Conservation (phyloP, 2,329 filamentous ascomycete species). For the Aspergillus brasiliensis region DNA sequence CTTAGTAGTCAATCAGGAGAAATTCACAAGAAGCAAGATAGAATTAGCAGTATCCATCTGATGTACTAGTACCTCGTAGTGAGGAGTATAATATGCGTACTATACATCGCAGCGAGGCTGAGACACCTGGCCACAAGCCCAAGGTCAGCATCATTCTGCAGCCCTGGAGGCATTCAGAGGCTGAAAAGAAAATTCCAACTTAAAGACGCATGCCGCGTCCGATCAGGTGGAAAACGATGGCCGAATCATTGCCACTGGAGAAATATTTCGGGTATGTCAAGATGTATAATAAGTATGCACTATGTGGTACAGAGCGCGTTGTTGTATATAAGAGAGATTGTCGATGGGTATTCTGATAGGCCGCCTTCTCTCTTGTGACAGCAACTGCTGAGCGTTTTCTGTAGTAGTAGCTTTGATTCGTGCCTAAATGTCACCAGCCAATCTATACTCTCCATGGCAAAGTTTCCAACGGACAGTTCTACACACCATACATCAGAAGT, state of each 20-base stretch:
- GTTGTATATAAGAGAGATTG: too few relatives aligned
- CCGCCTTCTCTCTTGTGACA: background rate
- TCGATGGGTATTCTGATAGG: background rate
- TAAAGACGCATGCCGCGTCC: constrained; percentile 1
- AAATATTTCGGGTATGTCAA: background rate
- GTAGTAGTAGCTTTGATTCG: background rate
- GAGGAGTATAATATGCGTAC: background rate
- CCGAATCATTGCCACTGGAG: background rate
- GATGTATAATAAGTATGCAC: too few relatives aligned
- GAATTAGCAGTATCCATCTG: too few relatives aligned
- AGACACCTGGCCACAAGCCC: constrained; percentile 13
- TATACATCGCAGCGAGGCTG: constrained; percentile 10
- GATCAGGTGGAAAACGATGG: constrained; percentile 1
- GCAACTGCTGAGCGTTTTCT: background rate
- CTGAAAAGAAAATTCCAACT: constrained; percentile 12
- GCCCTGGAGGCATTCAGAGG: constrained; percentile 17
- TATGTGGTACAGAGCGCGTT: too few relatives aligned
- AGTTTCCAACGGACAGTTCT: background rate
- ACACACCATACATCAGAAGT: background rate
- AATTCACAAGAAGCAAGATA: too few relatives aligned
- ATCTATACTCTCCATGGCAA: background rate
- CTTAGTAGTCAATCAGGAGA: too few relatives aligned
- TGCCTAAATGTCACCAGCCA: background rate
- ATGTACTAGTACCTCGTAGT: too few relatives aligned
- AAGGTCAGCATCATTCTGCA: constrained; percentile 14